phyloP scores from a whole-genome alignment of 176 grass and related monocot genomes.

The Cymbopogon citratus region DNA sequence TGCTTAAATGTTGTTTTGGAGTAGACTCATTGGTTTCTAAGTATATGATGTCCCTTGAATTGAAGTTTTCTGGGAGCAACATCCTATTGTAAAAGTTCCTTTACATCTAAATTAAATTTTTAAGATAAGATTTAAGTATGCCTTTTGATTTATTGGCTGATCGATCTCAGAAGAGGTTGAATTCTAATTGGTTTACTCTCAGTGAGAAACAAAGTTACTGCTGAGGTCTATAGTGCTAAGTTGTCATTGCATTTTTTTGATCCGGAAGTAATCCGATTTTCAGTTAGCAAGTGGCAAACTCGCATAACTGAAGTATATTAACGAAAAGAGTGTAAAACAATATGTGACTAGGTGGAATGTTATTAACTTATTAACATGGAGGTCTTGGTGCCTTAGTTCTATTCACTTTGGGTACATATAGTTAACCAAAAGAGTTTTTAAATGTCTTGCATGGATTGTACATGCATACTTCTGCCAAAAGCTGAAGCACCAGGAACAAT shows the following conservation, averaged over 20 bases:
- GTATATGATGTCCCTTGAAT: background rate
- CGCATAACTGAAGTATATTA: background rate
- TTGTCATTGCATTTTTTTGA: background rate
- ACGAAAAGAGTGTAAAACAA: background rate
- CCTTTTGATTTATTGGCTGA: background rate
- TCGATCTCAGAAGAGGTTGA: background rate
- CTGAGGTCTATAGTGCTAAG: background rate
- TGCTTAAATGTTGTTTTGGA: conserved; percentile 11
- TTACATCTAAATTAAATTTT: background rate
- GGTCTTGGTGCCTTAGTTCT: background rate
- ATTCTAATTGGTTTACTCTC: conserved; percentile 10
- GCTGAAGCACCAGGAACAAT: background rate
- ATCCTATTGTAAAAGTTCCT: conserved; percentile 17
- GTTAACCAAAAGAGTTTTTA: conserved; percentile 2
- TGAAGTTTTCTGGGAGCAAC: background rate
- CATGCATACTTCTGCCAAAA: conserved; percentile 10
- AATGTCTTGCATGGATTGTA: conserved; percentile 11
- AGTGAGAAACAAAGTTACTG: conserved; percentile 17
- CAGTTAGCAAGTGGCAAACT: conserved; percentile 11
- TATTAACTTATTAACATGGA: background rate
- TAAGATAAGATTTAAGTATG: background rate
- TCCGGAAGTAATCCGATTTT: conserved; percentile 2
- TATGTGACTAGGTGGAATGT: background rate
- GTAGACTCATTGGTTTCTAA: background rate
- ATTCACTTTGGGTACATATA: background rate